Evolutionary conservation across 257 asterid genomes (phyloP).

Genomic region (Solanum sejunctum): DNA sequence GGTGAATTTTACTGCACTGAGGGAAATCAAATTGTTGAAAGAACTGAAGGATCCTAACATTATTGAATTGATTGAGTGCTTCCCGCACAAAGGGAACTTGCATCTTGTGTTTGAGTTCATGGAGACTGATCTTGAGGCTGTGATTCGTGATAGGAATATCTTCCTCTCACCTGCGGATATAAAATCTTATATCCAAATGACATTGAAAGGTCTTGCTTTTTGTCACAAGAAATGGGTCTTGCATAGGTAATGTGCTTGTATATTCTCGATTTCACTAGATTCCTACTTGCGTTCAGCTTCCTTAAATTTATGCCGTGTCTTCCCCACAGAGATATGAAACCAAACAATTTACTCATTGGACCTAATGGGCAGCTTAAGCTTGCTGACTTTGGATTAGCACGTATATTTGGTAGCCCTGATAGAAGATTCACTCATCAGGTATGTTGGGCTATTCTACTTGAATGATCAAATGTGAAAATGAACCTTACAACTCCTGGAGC

Average conservation of each 20-base stretch:
- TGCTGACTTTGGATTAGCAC: conserved; percentile 97
- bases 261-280: neutral
- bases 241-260: conserved; percentile 50
- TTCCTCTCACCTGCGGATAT: conserved; percentile 90
- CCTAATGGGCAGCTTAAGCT: conserved; percentile 85
- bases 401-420: conserved; percentile 92
- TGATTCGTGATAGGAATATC: conserved; percentile 85
- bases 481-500: neutral
- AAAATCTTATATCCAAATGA: conserved; percentile 94
- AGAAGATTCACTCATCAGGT: conserved; percentile 98
- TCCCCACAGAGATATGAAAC: conserved; percentile 87
- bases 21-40: conserved; percentile 91
- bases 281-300: neutral
- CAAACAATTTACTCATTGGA: conserved; percentile 92
- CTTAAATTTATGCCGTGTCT: conserved; percentile 1
- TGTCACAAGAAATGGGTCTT: conserved; percentile 94
- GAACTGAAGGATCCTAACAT: conserved; percentile 86
- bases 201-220: conserved; percentile 76
- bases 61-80: conserved; percentile 85
- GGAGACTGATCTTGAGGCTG: conserved; percentile 99
- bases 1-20: conserved; percentile 83
- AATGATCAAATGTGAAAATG: neutral
- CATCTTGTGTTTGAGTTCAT: conserved; percentile 97
- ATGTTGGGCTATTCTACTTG: neutral
- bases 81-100: conserved; percentile 87